A percentile compares a stretch with the other conserved stretches of the same genome.
Conservation (phyloP, 306 rosid species). For the Glycyrrhiza uralensis region DNA sequence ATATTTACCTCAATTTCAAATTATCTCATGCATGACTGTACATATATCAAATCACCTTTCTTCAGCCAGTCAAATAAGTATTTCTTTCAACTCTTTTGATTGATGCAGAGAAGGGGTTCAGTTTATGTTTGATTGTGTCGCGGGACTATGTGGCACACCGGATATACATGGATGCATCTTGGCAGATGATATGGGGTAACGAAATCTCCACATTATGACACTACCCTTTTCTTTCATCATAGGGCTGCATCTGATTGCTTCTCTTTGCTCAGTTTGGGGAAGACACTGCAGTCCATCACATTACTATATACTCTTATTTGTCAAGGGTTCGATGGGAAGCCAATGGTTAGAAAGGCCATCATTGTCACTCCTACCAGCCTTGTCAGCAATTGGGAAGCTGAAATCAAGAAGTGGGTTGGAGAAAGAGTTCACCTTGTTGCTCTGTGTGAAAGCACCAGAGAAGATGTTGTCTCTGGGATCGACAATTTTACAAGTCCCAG, state of each 20-base stretch:
- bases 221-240: not conserved
- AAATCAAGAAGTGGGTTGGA: slow-evolving; percentile 88
- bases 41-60: not conserved
- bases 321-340: slow-evolving; percentile 90
- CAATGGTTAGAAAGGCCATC: slow-evolving; percentile 82
- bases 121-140: slow-evolving; percentile 93
- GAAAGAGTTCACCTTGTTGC: slow-evolving; percentile 77
- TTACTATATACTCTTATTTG: slow-evolving; percentile 80
- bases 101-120: slow-evolving; percentile 93
- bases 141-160: slow-evolving; percentile 54
- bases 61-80: not conserved
- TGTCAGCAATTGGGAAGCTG: slow-evolving; percentile 98
- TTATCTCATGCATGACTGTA: not conserved
- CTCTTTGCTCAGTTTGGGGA: slow-evolving; percentile 74
- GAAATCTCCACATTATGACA: not conserved
- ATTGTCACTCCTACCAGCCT: slow-evolving; percentile 98
- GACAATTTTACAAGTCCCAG: slow-evolving; percentile 61
- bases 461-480: slow-evolving; percentile 80
- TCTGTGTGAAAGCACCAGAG: slow-evolving; percentile 82
- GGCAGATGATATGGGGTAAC: slow-evolving; percentile 97
- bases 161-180: slow-evolving; percentile 87
- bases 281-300: slow-evolving; percentile 95
- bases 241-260: slow-evolving; percentile 7
- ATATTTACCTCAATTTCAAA: not conserved
- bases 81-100: not conserved